A percentile compares a stretch with the other conserved stretches of the same genome.
These are phyloP conservation scores for Juglanconis oblonga DNA, from an alignment of 2,329 filamentous ascomycete genomes.

Conservation along the genomic window DNA sequence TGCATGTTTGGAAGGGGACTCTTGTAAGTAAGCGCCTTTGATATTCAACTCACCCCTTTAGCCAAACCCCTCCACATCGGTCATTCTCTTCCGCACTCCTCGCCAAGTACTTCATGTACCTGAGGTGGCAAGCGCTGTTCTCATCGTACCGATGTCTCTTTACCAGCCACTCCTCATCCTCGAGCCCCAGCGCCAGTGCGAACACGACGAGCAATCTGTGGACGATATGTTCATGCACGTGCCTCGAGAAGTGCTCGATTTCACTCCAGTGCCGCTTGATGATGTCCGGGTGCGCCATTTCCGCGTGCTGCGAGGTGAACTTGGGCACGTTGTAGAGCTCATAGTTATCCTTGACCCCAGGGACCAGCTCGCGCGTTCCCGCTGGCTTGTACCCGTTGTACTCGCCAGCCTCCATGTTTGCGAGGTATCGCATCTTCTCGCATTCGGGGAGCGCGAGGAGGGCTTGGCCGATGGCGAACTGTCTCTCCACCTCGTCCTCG, in stretches of 20 bases:
- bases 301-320: constrained; percentile 45
- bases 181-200: constrained; percentile 55
- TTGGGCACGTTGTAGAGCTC: constrained; percentile 61
- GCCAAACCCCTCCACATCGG: constrained; percentile 33
- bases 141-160: constrained; percentile 53
- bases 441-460: constrained; percentile 46
- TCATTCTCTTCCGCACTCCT: constrained; percentile 38
- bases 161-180: constrained; percentile 54
- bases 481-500: constrained; percentile 52
- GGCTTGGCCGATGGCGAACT: constrained; percentile 54
- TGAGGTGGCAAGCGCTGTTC: constrained; percentile 53
- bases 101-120: constrained; percentile 56
- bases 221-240: constrained; percentile 42
- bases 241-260: constrained; percentile 50
- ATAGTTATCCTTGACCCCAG: constrained; percentile 48
- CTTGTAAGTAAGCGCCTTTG: too few relatives aligned
- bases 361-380: constrained; percentile 26
- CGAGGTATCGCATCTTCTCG: constrained; percentile 50
- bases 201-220: constrained; percentile 54
- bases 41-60: constrained; percentile 25
- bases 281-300: constrained; percentile 40
- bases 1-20: too few relatives aligned
- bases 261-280: constrained; percentile 46
- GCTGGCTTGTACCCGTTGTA: constrained; percentile 51
- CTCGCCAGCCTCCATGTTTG: constrained; percentile 42